Percentiles rank a stretch among this genome's conserved stretches.
These are phyloP conservation scores for Macrocybe gigantea DNA, from an alignment of 768 basidiomycete species.

Conservation along the genomic window DNA sequence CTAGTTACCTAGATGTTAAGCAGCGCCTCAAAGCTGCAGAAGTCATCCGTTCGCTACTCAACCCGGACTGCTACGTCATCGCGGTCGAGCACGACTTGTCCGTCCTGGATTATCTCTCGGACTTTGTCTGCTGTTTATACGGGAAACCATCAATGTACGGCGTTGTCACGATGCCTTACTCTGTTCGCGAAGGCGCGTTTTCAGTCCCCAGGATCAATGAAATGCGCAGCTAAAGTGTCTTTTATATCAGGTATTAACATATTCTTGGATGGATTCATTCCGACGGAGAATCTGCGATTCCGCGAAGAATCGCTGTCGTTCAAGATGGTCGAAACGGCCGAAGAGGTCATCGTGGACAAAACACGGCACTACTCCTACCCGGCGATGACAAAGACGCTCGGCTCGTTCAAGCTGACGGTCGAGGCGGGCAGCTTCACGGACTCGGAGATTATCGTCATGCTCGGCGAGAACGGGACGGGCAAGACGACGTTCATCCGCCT, in stretches of 20 bases:
- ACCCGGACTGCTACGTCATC: constrained; percentile 85
- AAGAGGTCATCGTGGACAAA: constrained; percentile 83
- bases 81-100: constrained; percentile 99
- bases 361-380: constrained; percentile 91
- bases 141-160: constrained; percentile 97
- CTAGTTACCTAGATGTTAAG: constrained; percentile 94
- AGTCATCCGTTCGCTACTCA: constrained; percentile 85
- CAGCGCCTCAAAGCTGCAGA: constrained; percentile 94
- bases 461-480: constrained; percentile 98
- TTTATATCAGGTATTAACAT: constrained; percentile 84
- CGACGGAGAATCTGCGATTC: constrained; percentile 98
- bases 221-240: background rate
- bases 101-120: constrained; percentile 95
- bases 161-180: constrained; percentile 98
- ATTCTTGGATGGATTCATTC: constrained; percentile 98
- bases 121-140: constrained; percentile 97
- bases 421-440: constrained; percentile 92
- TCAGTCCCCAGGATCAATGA: no score
- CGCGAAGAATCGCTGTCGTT: constrained; percentile 92
- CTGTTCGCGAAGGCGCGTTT: constrained; percentile 84
- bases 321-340: constrained; percentile 96
- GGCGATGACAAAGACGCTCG: constrained; percentile 94
- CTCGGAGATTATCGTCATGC: constrained; percentile 98
- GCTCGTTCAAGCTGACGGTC: constrained; percentile 92
- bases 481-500: constrained; percentile 98